Percentiles rank a stretch among this genome's conserved stretches.
phyloP scores from a whole-genome alignment of 345 rosid species.

The Bruguiera gymnorhiza region DNA sequence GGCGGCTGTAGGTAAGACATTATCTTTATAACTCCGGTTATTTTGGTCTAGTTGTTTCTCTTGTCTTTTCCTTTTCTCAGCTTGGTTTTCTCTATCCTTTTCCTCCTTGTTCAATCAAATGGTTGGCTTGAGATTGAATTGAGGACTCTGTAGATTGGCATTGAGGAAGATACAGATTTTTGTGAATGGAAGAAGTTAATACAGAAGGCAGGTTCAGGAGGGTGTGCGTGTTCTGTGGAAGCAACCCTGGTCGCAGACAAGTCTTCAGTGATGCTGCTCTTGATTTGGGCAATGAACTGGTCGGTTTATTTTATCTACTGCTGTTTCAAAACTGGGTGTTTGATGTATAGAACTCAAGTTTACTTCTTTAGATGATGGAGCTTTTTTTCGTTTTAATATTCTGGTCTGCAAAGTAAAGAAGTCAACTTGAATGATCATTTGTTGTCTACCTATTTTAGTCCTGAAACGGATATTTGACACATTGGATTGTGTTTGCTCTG shows the following conservation, averaged over 20 bases:
- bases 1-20: not conserved
- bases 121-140: constrained; percentile 25
- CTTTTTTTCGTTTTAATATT: not conserved
- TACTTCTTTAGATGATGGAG: not conserved
- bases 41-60: constrained; percentile 15
- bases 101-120: constrained; percentile 7
- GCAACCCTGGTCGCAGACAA: constrained; percentile 76
- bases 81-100: not conserved
- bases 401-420: not conserved
- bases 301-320: constrained; percentile 29
- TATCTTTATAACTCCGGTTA: constrained; percentile 20
- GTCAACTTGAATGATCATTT: constrained; percentile 9
- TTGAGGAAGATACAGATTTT: constrained; percentile 9
- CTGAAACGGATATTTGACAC: constrained; percentile 14
- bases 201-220: constrained; percentile 56
- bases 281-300: constrained; percentile 93
- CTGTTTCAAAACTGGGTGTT: constrained; percentile 11
- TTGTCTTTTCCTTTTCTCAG: not conserved
- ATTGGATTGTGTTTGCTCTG: constrained; percentile 16
- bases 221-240: constrained; percentile 94
- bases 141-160: constrained; percentile 2
- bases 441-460: not conserved
- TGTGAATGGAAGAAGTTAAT: constrained; percentile 54
- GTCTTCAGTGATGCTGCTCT: constrained; percentile 89
- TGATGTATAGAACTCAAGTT: not conserved